These are phyloP conservation scores for Smallanthus sonchifolius DNA, from an alignment of 129 eudicot species.

Conservation along the genomic window DNA sequence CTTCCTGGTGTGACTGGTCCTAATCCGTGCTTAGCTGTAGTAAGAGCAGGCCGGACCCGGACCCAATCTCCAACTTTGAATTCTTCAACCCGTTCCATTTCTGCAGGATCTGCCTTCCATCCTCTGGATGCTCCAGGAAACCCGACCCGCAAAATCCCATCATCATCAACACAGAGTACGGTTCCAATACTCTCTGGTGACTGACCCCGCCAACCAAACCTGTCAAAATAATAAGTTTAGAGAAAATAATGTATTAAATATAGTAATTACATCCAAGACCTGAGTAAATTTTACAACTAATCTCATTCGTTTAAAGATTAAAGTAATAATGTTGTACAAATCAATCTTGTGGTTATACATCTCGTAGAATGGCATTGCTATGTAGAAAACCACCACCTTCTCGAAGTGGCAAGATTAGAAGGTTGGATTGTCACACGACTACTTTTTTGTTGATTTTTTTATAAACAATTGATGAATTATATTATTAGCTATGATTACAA, in stretches of 20 bases:
- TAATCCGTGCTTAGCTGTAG: conserved; percentile 96
- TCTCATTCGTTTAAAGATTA: background rate
- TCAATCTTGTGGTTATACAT: conserved; percentile 1
- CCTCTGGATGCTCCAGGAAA: conserved; percentile 99
- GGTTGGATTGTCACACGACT: background rate
- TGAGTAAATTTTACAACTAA: conserved; percentile 4
- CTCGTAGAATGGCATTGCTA: background rate
- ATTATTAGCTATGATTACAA: background rate
- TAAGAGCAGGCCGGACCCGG: conserved; percentile 89
- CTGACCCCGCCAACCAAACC: conserved; percentile 91
- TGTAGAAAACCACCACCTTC: background rate
- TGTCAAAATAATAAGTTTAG: conserved; percentile 17
- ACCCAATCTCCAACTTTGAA: conserved; percentile 99
- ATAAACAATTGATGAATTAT: background rate
- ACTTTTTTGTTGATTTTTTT: background rate
- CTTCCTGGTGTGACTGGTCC: conserved; percentile 99
- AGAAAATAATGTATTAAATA: conserved; percentile 8
- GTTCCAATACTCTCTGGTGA: conserved; percentile 93
- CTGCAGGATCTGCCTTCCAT: conserved; percentile 99
- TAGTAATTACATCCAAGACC: background rate
- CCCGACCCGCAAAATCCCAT: conserved; percentile 95
- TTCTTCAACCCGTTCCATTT: conserved; percentile 98
- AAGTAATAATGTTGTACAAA: background rate
- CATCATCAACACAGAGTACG: conserved; percentile 97
- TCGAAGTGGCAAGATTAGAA: background rate